These are phyloP conservation scores for Russula griseocarnosa DNA, from an alignment of 768 basidiomycete species.

Conservation along the genomic window DNA sequence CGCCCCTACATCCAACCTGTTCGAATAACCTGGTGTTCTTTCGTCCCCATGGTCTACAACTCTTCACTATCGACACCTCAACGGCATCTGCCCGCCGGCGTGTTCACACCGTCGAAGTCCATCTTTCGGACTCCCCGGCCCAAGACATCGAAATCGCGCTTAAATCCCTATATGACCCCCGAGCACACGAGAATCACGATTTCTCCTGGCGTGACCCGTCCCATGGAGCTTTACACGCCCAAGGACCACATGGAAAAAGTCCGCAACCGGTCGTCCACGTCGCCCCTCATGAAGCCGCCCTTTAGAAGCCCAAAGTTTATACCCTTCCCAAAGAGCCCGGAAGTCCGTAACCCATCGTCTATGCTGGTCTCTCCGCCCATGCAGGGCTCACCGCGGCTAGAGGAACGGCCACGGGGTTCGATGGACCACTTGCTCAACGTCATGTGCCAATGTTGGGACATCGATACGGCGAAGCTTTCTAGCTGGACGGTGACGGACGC, in stretches of 20 bases:
- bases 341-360: neutral
- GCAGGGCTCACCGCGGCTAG: neutral
- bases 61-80: neutral
- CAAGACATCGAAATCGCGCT: neutral
- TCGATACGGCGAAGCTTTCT: neutral
- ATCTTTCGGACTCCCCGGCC: no score
- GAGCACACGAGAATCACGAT: no score
- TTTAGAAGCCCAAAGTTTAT: neutral
- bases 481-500: conserved; percentile 1
- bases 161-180: neutral
- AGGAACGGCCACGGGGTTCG: neutral
- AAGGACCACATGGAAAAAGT: no score
- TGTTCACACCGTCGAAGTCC: neutral
- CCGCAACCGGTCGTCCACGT: no score
- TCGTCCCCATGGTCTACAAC: neutral
- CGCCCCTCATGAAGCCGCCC: no score
- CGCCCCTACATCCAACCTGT: neutral
- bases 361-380: neutral
- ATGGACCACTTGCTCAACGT: neutral
- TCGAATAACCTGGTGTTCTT: neutral
- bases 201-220: neutral
- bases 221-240: neutral
- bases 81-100: neutral
- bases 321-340: neutral
- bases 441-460: conserved; percentile 5